Evolutionary conservation across 75 land plant species (phyloP), one percentile per base, ranked within the genome.

Genomic region (Cupressus sempervirens): DNA sequence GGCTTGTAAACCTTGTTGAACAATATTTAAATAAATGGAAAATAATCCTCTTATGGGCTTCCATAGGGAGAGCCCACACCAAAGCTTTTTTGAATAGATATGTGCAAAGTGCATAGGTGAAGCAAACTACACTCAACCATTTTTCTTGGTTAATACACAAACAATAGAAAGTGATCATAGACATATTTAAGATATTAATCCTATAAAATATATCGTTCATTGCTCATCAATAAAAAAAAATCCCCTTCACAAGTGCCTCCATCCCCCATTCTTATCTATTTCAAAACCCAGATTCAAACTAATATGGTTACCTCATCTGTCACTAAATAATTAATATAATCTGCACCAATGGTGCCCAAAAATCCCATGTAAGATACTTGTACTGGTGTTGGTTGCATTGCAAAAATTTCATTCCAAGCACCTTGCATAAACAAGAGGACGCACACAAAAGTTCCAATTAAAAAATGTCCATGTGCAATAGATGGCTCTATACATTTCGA

Each of bases 321-420:
- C 75, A 98, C 99, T 86, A 98, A 86, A 86, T 98, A 98, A 85
- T 98, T 88, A 83, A 98, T 98, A 85, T 98, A 98, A 62, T 86
- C 87, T 52, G 99, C 99, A 76, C 99, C 99, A 23, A 96, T 98
- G 1, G 99, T 98, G 13, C 97, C 97, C 79, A 99, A 97, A 90
- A 98, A 98, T 50, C 99, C 99, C 99, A 98, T 98, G 81, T 98
- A 98, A 0, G 99, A 98, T 29, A 98, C 95, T 85, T 98, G 99
- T 76, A 98, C 90, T 18, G 99, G 99, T 35, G 99, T 97, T 86
- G 99, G 99, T 88, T 94, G 94, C 97, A 98, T 94, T 14, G 99
- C 99, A 94, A 98, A 98, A 77, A 98, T 96, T 88, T 98, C 99
- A 92, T 96, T 98, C 50, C 97, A 88, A 12, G 99, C 99, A 36